phyloP scores from a whole-genome alignment of 257 asterid species.

The Osmanthus fragrans region DNA sequence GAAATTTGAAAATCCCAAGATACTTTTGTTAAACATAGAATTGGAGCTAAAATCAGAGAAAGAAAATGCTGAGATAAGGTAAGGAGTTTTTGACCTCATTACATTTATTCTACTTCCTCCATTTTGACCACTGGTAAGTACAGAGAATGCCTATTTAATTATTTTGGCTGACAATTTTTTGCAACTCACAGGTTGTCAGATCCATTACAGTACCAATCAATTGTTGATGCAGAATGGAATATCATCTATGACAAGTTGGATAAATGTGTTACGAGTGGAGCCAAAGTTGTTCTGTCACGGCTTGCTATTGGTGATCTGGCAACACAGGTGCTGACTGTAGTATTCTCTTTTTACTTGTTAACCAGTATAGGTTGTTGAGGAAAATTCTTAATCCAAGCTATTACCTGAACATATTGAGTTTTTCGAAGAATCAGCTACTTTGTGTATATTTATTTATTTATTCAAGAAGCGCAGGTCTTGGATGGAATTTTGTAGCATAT shows the following conservation, averaged over 20 bases:
- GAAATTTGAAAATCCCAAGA: constrained; percentile 72
- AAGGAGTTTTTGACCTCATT: constrained; percentile 19
- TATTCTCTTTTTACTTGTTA: neutral
- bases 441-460: neutral
- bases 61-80: constrained; percentile 99
- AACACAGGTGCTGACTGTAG: constrained; percentile 59
- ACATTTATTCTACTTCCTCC: constrained; percentile 8
- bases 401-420: neutral
- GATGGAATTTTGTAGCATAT: neutral
- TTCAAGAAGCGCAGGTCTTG: neutral
- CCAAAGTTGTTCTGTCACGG: constrained; percentile 82
- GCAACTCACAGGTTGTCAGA: constrained; percentile 65
- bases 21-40: constrained; percentile 86
- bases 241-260: constrained; percentile 89
- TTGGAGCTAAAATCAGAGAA: constrained; percentile 95
- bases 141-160: constrained; percentile 18
- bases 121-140: constrained; percentile 9
- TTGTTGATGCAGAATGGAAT: constrained; percentile 97
- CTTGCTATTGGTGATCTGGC: constrained; percentile 95
- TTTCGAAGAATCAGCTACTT: neutral
- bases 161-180: constrained; percentile 10
- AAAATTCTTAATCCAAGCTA: neutral
- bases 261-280: constrained; percentile 90
- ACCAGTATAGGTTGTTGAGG: neutral
- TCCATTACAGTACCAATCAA: constrained; percentile 88